These are phyloP conservation scores for Chlamydomonas schloesseri DNA, from an alignment of 139 green algal genomes.

Conservation along the genomic window DNA sequence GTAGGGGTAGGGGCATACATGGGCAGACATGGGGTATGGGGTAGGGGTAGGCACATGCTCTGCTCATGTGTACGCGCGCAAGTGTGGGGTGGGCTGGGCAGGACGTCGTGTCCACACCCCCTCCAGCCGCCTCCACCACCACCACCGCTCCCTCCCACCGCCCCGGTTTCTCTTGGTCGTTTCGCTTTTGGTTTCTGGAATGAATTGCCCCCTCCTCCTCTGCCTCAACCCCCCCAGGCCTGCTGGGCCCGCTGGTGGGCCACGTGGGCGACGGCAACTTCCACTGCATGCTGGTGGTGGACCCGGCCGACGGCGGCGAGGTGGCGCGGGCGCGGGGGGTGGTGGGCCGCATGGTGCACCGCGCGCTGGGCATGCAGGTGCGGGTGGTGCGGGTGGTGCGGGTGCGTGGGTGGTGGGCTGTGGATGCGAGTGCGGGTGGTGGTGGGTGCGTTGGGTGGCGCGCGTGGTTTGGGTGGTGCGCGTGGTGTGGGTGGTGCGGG, in stretches of 20 bases:
- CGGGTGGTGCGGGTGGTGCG: background rate
- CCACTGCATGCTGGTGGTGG: slow-evolving; percentile 63
- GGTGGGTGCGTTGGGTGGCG: too few relatives aligned
- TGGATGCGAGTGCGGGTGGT: background rate
- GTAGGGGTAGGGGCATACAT: background rate
- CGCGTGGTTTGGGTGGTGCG: too few relatives aligned
- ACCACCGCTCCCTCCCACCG: too few relatives aligned
- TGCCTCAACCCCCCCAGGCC: slow-evolving; percentile 33
- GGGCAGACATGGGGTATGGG: too few relatives aligned
- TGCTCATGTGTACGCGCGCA: too few relatives aligned
- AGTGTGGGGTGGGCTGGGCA: too few relatives aligned
- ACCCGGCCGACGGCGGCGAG: slow-evolving; percentile 57
- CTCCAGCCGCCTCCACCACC: too few relatives aligned
- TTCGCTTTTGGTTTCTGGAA: background rate
- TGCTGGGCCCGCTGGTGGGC: slow-evolving; percentile 73
- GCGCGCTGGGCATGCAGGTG: slow-evolving; percentile 49
- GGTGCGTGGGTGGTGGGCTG: background rate
- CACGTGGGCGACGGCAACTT: slow-evolving; percentile 74
- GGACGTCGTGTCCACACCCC: too few relatives aligned
- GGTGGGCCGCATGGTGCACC: slow-evolving; percentile 56
- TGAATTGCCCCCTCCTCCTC: background rate
- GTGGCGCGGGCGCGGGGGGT: slow-evolving; percentile 55
- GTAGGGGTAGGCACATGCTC: too few relatives aligned
- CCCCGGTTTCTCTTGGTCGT: background rate
- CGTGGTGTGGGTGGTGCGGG: too few relatives aligned